Evolutionary conservation across 306 rosid species (phyloP).

Genomic region (Potentilla sterilis): DNA sequence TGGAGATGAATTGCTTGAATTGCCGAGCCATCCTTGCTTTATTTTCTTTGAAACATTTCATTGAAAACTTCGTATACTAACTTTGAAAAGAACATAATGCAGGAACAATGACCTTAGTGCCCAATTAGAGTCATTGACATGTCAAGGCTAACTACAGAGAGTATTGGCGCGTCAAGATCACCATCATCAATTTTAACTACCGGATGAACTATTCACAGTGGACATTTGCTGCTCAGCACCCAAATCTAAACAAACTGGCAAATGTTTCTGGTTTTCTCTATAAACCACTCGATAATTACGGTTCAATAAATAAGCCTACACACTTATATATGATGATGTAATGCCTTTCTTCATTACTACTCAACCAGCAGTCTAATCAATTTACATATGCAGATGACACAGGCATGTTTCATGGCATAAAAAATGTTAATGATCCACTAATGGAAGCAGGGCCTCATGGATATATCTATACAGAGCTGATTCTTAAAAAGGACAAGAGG

Average conservation of each 20-base stretch:
- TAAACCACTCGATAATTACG: background rate
- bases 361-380: too few relatives aligned
- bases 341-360: background rate
- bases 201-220: background rate
- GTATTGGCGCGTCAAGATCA: conserved; percentile 34
- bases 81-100: background rate
- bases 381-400: too few relatives aligned
- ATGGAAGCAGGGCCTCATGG: too few relatives aligned
- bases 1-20: too few relatives aligned
- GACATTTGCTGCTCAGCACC: background rate
- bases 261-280: background rate
- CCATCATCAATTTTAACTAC: background rate
- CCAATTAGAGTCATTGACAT: conserved; percentile 73
- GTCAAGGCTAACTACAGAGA: conserved; percentile 52
- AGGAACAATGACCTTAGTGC: conserved; percentile 19
- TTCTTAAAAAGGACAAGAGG: too few relatives aligned
- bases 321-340: background rate
- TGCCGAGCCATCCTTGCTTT: too few relatives aligned
- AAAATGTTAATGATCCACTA: too few relatives aligned
- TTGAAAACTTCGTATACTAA: background rate
- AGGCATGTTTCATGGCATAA: too few relatives aligned
- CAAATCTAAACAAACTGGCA: background rate
- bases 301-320: background rate
- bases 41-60: too few relatives aligned
- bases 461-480: too few relatives aligned